Base-by-base conservation (phyloP, 495 filamentous ascomycete species). In the Penicillium parvum region DNA sequence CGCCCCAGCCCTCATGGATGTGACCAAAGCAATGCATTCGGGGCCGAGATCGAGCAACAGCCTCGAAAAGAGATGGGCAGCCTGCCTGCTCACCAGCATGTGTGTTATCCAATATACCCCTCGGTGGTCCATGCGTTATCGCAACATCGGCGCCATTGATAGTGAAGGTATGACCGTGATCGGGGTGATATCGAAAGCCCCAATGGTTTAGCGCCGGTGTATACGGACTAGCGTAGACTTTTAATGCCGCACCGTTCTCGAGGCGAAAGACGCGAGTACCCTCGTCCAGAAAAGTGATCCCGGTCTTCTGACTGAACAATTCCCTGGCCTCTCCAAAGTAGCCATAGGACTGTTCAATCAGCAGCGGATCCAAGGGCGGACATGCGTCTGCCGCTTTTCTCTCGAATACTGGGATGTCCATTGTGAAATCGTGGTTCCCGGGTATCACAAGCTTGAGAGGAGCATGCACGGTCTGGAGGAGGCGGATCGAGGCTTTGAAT, bases 381-480 rank as follows among this genome's bases (percentile, higher is more conserved):
- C 23, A 22, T 12, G 43, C 54, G 4, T 65, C 58, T 10, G 43
- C 44, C 3, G 65, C 55, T 25, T 73, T 61, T 20, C 39, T 44
- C 16, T 59, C 34, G 23, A 67, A 71, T 7, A 29, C 21, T 2
- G 63, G 50, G 1, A 47, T 52, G 40, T 88, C 83, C 28, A 88
- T 68, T 0, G 76, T 75, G 37, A 81, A 76, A 47, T 88, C 83
- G 47, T 87, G 84, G 55, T 88, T 87, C 0, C 84, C 83, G 10
- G 84, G 77, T 30, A 88, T 87, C n/a, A 83, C 75, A 8, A 88
- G 60, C 38, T 87, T 88, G 3, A 86, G 61, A 2, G 78, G 75
- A 0, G 83, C 81, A 7, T 79, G 52, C 35, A 82, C 66, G 1
- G 35, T 37, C 3, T 60, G 43, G 0, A 90, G 63, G 34, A 81